A percentile compares a stretch with the other conserved stretches of the same genome.
phyloP scores from a whole-genome alignment of 306 rosid genomes.

The Heteromeles arbutifolia region DNA sequence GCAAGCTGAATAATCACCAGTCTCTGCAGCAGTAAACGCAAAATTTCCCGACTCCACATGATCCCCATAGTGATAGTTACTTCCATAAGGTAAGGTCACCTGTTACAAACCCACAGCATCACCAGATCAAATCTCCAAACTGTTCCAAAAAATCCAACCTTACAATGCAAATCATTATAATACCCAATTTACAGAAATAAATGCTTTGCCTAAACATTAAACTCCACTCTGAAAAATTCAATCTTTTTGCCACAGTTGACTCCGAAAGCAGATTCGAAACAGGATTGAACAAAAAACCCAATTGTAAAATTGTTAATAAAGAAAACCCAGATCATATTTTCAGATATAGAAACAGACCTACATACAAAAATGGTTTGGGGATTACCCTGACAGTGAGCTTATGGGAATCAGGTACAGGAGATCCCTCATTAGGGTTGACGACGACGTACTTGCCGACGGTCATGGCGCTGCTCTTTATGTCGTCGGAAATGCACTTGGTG shows the following conservation, averaged over 20 bases:
- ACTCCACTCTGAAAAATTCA: background rate
- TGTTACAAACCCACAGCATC: conserved; percentile 27
- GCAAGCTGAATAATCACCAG: conserved; percentile 70
- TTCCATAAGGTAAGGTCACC: conserved; percentile 71
- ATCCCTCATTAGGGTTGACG: conserved; percentile 42
- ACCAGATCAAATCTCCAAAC: conserved; percentile 26
- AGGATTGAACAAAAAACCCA: background rate
- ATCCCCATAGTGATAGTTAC: conserved; percentile 52
- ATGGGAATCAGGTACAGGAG: conserved; percentile 55
- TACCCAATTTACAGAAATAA: conserved; percentile 3
- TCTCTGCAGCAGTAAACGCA: conserved; percentile 71
- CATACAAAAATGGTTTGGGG: background rate
- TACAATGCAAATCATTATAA: background rate
- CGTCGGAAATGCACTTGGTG: conserved; percentile 77
- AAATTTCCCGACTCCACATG: conserved; percentile 63
- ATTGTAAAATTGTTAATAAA: background rate
- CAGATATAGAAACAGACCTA: background rate
- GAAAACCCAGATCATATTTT: background rate
- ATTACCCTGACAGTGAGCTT: conserved; percentile 59
- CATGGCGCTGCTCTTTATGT: conserved; percentile 57
- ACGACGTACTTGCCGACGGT: conserved; percentile 67
- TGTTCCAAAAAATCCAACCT: background rate
- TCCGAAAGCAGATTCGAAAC: background rate
- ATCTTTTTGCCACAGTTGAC: background rate
- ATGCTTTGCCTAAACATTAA: background rate